Evolutionary conservation across 148 eudicot genomes (phyloP), one percentile per base, ranked within the genome.

Genomic region (Chenopodium suecicum): DNA sequence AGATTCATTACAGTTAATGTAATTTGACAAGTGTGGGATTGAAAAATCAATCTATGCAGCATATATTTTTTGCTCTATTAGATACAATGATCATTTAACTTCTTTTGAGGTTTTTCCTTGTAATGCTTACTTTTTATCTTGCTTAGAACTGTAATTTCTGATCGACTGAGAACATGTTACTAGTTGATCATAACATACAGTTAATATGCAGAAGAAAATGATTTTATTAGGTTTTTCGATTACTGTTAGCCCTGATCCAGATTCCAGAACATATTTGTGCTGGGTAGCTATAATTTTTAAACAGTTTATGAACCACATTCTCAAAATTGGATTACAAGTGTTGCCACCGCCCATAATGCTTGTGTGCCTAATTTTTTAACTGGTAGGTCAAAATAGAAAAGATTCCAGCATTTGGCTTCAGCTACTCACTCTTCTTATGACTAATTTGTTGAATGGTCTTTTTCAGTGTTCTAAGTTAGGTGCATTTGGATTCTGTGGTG

Each of bases 321-420:
- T 70, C 17, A 71, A 29, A 67, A 34, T 71, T 41, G 52, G 74
- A 44, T 12, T 48, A 25, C 76, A 48, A 73, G 34, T 44, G 60
- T 23, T 25, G 27, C 32, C 71, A 37, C 76, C 25, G 56, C 70
- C 76, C 62, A 62, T 27, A 25, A 29, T 46, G 71, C 27, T 67
- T 76, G 20, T n/a, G 52, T 60, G 58, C 82, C 82, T 80, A 73
- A 60, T 52, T 73, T 64, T 44, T 73, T 46, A 27, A 31, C 50
- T 73, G 47, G 73, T 41, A 80, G 22, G 73, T 73, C 83, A 47
- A 74, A 19, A 3, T 41, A 13, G 68, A 73, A 47, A 73, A 19
- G 32, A 20, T 74, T 64, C 20, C 63, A 64, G 76, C 76, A 62
- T 80, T 27, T 19, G 44, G 77, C 17, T 48, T 73, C 16, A 13